phyloP scores from a whole-genome alignment of 2,329 filamentous ascomycete genomes.

The Aspergillus arachidicola region DNA sequence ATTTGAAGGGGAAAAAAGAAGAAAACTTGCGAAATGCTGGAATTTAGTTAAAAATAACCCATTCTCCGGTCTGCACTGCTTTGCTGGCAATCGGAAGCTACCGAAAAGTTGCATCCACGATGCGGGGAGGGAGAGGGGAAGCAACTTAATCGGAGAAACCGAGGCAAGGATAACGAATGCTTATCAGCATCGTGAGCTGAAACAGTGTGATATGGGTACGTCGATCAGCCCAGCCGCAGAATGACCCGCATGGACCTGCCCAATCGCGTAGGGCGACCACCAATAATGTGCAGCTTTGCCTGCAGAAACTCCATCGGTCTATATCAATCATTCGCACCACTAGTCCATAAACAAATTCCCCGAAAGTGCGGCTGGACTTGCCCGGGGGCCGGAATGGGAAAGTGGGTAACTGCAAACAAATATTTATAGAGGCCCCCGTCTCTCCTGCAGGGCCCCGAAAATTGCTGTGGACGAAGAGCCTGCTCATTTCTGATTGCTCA shows the following conservation, averaged over 20 bases:
- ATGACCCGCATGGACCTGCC: conserved; percentile 11
- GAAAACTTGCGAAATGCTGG: too few species aligned
- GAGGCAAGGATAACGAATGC: not conserved
- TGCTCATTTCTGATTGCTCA: not conserved
- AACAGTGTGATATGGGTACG: too few species aligned
- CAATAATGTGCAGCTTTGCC: not conserved
- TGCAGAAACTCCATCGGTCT: not conserved
- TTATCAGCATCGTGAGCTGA: not conserved
- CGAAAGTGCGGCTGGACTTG: not conserved
- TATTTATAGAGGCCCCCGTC: not conserved
- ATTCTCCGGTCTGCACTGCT: not conserved
- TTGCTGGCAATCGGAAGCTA: not conserved
- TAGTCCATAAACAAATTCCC: not conserved
- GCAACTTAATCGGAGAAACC: not conserved
- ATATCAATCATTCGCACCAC: not conserved
- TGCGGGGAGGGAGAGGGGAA: not conserved
- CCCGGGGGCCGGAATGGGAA: not conserved
- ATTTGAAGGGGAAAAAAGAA: too few species aligned
- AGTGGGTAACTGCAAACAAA: not conserved
- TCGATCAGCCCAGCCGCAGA: not conserved
- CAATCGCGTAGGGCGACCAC: not conserved
- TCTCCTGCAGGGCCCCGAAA: not conserved
- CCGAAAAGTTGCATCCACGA: not conserved
- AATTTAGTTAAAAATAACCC: too few species aligned
- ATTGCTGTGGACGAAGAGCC: too few species aligned